Evolutionary conservation across 1,284 basidiomycete genomes (phyloP).

Genomic region (Trichosporon coremiiforme): DNA sequence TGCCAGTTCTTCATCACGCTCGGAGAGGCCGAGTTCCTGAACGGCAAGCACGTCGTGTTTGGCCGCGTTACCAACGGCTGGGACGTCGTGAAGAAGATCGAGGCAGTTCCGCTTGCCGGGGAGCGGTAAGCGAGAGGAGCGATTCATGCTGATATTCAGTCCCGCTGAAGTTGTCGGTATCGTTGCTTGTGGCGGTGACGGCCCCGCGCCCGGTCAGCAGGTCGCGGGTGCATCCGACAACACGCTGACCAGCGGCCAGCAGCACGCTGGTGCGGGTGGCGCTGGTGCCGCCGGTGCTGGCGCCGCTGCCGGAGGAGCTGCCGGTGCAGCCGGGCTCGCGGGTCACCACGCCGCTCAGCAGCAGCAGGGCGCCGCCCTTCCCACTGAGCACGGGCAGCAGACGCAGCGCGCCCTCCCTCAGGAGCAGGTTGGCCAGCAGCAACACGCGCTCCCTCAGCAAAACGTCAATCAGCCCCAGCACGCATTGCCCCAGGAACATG

Average conservation of each 20-base stretch:
- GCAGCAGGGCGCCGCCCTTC: background rate
- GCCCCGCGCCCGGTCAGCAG: background rate
- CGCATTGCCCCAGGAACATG: background rate
- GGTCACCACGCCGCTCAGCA: background rate
- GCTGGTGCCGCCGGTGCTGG: constrained; percentile 1
- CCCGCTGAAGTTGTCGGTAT: background rate
- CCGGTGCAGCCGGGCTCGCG: background rate
- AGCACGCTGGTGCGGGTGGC: background rate
- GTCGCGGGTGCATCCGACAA: background rate
- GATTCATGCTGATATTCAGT: background rate
- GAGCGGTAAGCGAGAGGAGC: background rate
- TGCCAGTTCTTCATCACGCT: constrained; percentile 98
- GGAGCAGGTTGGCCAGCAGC: background rate
- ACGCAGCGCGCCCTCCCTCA: background rate
- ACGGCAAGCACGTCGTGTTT: constrained; percentile 92
- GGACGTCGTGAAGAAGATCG: constrained; percentile 87
- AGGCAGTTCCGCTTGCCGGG: constrained; percentile 80
- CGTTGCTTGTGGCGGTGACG: constrained; percentile 2
- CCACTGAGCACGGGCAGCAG: background rate
- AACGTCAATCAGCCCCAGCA: background rate
- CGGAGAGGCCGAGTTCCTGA: constrained; percentile 87
- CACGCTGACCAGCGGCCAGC: background rate
- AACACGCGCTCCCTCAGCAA: background rate
- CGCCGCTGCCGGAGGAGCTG: background rate
- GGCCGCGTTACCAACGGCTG: constrained; percentile 84